Base-by-base conservation (phyloP, 495 filamentous ascomycete species). In the Daldinia decipiens region DNA sequence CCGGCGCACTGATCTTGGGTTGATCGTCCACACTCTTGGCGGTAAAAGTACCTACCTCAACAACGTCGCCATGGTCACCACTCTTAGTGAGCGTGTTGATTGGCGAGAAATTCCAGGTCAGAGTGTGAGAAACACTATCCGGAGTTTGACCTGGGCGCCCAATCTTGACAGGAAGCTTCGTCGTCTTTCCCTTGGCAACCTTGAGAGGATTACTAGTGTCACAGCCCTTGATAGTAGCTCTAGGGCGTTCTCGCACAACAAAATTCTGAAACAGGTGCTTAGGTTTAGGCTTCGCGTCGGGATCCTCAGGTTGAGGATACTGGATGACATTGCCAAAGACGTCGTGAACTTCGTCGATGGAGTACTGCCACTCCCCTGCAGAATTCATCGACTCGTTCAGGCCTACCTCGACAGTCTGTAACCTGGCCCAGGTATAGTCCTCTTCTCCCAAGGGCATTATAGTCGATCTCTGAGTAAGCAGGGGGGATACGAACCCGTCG, bases 311-410 rank as follows among this genome's bases (percentile, higher is more conserved):
- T 5, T 82, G 80, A n/a, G 90, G 86, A 75, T 97, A 99, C 60
- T 90, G 93, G 60, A 93, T 90, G 40, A 91, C 79, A 72, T 99
- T 99, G 15, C 95, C 95, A 65, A 90, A 89, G 9, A 87, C 95
- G 83, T 99, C 95, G 60, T 91, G 86, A 31, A 99, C 93, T 75
- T 97, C 92, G 74, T 97, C 94, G 43, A 99, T 89, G 3, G 89
- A 89, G 72, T 98, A 99, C 61, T 89, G 82, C 95, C 95, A 99
- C 17, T 87, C 82, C 40, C 95, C 95, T 45, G 89, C 84, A 12
- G 82, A 79, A 59, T 85, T 86, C 80, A 99, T 85, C 21, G 93
- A 93, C 76, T 99, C 95, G 70, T 97, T 97, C 55, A 99, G 80
- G 2, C 91, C 87, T 12, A 99, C 89, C 29, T 84, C 84, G 34